Evolutionary conservation across 1,139 yeast species (phyloP).

Genomic region (Kodamaea plutei): DNA sequence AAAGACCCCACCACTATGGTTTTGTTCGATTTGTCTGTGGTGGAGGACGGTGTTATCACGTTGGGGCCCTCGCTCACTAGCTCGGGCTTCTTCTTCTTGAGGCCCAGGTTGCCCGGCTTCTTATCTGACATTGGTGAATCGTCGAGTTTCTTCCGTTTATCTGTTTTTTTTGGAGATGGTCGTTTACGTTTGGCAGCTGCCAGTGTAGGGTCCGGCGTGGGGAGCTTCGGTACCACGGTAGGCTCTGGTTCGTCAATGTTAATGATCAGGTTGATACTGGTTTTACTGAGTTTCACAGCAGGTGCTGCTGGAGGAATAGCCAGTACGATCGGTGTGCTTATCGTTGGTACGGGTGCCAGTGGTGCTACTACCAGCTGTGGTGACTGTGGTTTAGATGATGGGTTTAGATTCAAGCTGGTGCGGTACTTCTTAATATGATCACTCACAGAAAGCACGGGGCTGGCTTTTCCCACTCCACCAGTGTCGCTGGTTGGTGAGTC

Average conservation of each 20-base stretch:
- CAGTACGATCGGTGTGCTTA: conserved; percentile 4
- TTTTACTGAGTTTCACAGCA: conserved; percentile 17
- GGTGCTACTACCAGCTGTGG: conserved; percentile 5
- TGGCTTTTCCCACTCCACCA: conserved; percentile 5
- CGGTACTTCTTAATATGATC: conserved; percentile 31
- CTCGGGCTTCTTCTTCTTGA: conserved; percentile 9
- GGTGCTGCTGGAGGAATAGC: conserved; percentile 1
- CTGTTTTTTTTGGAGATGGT: conserved; percentile 14
- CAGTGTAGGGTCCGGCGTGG: conserved; percentile 8
- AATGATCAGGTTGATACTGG: conserved; percentile 37
- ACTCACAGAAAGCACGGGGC: conserved; percentile 11
- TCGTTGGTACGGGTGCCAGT: conserved; percentile 3
- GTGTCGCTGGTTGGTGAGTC: conserved; percentile 2
- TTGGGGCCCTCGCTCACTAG: conserved; percentile 14
- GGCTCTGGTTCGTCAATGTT: conserved; percentile 25
- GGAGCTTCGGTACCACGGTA: conserved; percentile 3
- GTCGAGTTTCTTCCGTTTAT: conserved; percentile 16
- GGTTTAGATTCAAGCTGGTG: conserved; percentile 20
- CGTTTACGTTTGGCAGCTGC: conserved; percentile 11
- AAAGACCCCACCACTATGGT: conserved; percentile 8
- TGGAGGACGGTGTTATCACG: conserved; percentile 11
- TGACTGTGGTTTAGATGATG: background rate
- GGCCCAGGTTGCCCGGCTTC: conserved; percentile 1
- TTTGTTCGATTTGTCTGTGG: conserved; percentile 16
- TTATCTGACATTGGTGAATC: conserved; percentile 8